These are phyloP conservation scores for Lachnum nothofagi DNA, from an alignment of 2,329 filamentous ascomycete species.

Conservation along the genomic window DNA sequence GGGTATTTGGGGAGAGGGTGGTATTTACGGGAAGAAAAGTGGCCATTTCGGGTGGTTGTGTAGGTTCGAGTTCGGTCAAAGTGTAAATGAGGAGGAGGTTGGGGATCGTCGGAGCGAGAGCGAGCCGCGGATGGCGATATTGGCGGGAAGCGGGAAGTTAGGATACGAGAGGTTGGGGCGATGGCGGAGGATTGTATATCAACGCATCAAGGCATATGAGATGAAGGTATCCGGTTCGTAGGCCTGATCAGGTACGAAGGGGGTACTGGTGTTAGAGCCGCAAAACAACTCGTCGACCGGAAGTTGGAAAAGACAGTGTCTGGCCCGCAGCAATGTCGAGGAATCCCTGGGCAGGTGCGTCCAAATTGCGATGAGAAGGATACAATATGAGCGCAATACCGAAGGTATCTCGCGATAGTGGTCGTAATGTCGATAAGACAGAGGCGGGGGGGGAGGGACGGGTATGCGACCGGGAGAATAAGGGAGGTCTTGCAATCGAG, in stretches of 20 bases:
- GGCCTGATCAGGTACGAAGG: slow-evolving; percentile 17
- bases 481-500: slow-evolving; percentile 15
- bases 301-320: slow-evolving; percentile 12
- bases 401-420: slow-evolving; percentile 13
- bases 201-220: slow-evolving; percentile 26
- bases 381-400: slow-evolving; percentile 3
- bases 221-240: slow-evolving; percentile 4
- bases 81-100: slow-evolving; percentile 24
- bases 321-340: slow-evolving; percentile 16
- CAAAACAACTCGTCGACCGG: slow-evolving; percentile 10
- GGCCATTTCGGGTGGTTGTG: slow-evolving; percentile 42
- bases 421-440: slow-evolving; percentile 21
- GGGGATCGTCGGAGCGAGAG: slow-evolving; percentile 16
- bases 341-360: neutral
- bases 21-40: slow-evolving; percentile 59
- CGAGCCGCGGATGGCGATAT: slow-evolving; percentile 11
- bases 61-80: neutral
- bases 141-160: slow-evolving; percentile 13
- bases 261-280: slow-evolving; percentile 11
- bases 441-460: slow-evolving; percentile 18
- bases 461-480: slow-evolving; percentile 25
- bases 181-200: slow-evolving; percentile 20
- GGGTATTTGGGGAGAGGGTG: slow-evolving; percentile 41
- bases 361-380: neutral
- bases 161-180: slow-evolving; percentile 17